Evolutionary conservation across 306 rosid species (phyloP), one percentile per base, ranked within the genome.

Genomic region (Myrica gale): DNA sequence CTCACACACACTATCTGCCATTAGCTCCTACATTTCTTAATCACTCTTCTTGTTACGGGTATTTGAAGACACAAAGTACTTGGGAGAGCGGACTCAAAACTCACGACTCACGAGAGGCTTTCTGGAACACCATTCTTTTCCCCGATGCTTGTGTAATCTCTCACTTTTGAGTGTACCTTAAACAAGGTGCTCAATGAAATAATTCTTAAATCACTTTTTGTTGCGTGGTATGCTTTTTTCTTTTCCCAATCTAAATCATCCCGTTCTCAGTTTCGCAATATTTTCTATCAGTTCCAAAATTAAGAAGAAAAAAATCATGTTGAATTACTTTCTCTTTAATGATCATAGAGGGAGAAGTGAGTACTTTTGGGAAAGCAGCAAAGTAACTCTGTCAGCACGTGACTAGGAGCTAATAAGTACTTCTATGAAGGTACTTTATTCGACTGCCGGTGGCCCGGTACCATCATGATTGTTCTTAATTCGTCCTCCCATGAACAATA

Each of bases 321-420:
- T 16, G 15, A 15, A 6, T 17, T 52, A 55, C 26, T 55, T 62
- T 37, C 46, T 7, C 44, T 57, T 61, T 12, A 60, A 12, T 15
- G 67, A 13, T 32, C 42, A 32, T 32, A 61, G 68, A 26, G 44
- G 42, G 11, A 26, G 68, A 54, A 20, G n/a, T 41, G 58, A 56
- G 56, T 63, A 76, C 55, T 75, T 82, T 79, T 60, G 63, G 4
- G 73, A 78, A 75, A 72, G 72, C 19, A 56, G 42, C 20, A 63
- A 68, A 61, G 57, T 58, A 37, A 21, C 53, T 82, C 69, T 82
- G 85, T 78, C 84, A 76, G 87, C 76, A 73, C 84, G 87, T 80
- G 82, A 82, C 47, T 77, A 74, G 50, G 82, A 82, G 74, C 87
- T 68, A 80, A 61, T 78, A 78, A 63, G 80, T 78, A 44, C 68